phyloP scores from a whole-genome alignment of 2,329 filamentous ascomycete genomes.

The Aureobasidium vineae region DNA sequence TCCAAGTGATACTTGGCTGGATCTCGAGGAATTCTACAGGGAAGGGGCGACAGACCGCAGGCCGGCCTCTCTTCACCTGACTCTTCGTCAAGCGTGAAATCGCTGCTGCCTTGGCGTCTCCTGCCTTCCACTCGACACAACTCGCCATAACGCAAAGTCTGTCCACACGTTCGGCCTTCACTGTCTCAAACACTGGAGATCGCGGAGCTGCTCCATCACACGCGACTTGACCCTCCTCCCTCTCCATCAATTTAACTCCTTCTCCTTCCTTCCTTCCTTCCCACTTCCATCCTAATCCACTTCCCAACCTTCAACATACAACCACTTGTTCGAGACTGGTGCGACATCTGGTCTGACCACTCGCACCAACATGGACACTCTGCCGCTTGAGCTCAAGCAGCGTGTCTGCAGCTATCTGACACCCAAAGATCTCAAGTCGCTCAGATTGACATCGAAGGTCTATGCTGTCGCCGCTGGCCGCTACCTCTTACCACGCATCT shows the following conservation, averaged over 20 bases:
- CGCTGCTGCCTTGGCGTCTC: background rate
- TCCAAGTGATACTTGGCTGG: background rate
- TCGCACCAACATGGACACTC: background rate
- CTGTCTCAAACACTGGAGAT: background rate
- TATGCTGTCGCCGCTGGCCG: background rate
- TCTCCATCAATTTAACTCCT: background rate
- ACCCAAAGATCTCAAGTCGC: constrained; percentile 9
- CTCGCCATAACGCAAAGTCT: background rate
- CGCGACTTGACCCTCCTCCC: background rate
- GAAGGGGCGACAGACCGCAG: too few relatives aligned
- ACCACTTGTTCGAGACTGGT: background rate
- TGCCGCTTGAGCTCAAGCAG: constrained; percentile 11
- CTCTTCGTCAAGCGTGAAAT: background rate
- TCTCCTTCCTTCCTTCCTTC: background rate
- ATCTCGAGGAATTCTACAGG: too few relatives aligned
- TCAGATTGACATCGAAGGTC: background rate
- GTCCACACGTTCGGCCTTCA: background rate
- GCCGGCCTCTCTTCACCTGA: too few relatives aligned
- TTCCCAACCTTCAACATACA: background rate
- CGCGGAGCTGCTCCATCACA: background rate
- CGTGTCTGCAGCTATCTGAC: background rate
- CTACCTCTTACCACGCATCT: background rate
- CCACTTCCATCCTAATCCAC: background rate
- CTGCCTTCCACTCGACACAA: background rate
- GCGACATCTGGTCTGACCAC: background rate